Evolutionary conservation across 2,329 filamentous ascomycete genomes (phyloP), one percentile per base, ranked within the genome.

Genomic region (Ophiocordyceps sinensis): DNA sequence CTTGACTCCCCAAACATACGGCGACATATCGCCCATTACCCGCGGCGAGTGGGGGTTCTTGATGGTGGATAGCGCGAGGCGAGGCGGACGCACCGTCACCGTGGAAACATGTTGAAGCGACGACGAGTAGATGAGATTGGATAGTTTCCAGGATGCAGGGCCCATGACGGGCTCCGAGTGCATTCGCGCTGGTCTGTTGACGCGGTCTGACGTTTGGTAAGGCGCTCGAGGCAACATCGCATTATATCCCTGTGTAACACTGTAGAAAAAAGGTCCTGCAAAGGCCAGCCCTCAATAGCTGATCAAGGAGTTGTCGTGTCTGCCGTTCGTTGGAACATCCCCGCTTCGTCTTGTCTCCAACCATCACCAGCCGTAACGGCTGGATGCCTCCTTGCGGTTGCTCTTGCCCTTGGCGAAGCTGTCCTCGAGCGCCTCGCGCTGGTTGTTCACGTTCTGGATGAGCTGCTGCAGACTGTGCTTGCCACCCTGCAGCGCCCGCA

Each of bases 391-490:
- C 51, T 76, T 80, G 59, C 85, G 79, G 54, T 88, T 91, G 51
- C 73, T 75, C 64, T 75, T 79, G 6, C 86, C 85, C 49, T 79
- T 69, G 17, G 86, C 86, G 66, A 94, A 95, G 57, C 85, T 88
- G 54, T 96, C 89, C 62, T 95, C 87, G 49, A 95, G 65, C 3
- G 86, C 87, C 11, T 94, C 86, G 55, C 79, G 79, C 62, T 96
- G 87, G 46, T 71, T 84, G 49, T 77, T 77, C 23, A 85, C 88
- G 45, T 82, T 82, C 60, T 78, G 86, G 49, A 96, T 83, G 51
- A 96, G 69, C 65, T 94, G 87, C 55, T 81, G 79, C 58, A 96
- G 68, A 53, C 75, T 93, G 63, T 95, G 87, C 65, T 95, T 95
- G 48, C 61, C 61, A 35, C 86, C 85, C 4, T 87, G 83, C 21